Base-by-base conservation (phyloP, 2,329 filamentous ascomycete genomes). In the Colletotrichum ledebouriae region DNA sequence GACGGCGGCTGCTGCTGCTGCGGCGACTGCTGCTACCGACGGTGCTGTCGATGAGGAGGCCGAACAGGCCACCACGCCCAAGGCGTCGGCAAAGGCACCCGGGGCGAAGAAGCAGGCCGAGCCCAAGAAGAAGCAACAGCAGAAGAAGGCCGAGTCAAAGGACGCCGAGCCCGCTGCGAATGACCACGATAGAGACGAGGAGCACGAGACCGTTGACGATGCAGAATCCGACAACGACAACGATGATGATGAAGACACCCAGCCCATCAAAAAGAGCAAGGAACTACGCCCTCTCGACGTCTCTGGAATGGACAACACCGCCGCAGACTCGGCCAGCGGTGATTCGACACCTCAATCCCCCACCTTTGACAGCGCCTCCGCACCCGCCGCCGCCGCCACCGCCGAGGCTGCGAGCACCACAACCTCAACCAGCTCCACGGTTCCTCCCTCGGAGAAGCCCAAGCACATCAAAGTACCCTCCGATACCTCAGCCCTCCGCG, bases 401-500 rank as follows among this genome's bases (percentile, higher is more conserved):
- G 78, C 75, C 67, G 85, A 87, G 69, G 75, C 82, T n/a, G 80
- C 85, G 55, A 89, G 87, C 78, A 82, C 83, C 69, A 87, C 86
- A 53, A 93, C 92, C 34, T 94, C 92, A 17, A 86, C 89, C 62
- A 92, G 91, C 62, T 93, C 91, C 22, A 85, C 89, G 53, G 83
- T 87, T 12, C 83, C 89, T 6, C 83, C 86, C 5, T 84, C 86
- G 39, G 85, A 88, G 69, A 89, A 88, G 75, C 86, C 87, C 13
- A 92, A 90, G 77, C 86, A 88, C 71, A 86, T 90, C 76, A 90
- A 89, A 74, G 80, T 91, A 34, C 91, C 91, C 63, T 84, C 89
- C 70, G 90, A 94, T 75, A 91, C 90, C 47, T 89, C 93, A 69
- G 88, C 91, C 29, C 87, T 97, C 53, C 90, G 92, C 75, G 89